phyloP scores from a whole-genome alignment of 192 early-diverging fungal species.

The Rhizoclosmatium globosum region DNA sequence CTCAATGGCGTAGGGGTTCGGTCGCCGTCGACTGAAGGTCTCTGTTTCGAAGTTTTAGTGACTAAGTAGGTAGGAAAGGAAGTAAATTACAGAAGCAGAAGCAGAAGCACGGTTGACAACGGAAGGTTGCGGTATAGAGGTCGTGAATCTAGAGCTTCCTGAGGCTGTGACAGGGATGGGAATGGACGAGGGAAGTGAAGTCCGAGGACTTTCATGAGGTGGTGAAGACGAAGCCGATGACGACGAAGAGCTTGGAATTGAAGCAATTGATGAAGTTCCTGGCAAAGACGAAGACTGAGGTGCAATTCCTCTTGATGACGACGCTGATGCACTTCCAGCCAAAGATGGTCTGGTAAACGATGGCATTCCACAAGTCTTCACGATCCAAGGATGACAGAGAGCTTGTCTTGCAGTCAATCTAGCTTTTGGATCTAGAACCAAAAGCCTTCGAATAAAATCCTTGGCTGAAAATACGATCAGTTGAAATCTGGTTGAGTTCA shows the following conservation, averaged over 20 bases:
- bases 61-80: no score
- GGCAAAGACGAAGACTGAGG: constrained; percentile 12
- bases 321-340: neutral
- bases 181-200: neutral
- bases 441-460: constrained; percentile 61
- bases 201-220: neutral
- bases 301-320: neutral
- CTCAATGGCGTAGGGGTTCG: neutral
- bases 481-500: neutral
- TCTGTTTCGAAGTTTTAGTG: neutral
- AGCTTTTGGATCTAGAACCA: constrained; percentile 62
- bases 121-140: no score
- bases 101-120: no score
- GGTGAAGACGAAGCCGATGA: no score
- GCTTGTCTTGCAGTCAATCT: constrained; percentile 58
- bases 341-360: neutral
- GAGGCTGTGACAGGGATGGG: neutral
- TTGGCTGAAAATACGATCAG: constrained; percentile 52
- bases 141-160: no score
- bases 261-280: neutral
- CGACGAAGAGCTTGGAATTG: no score
- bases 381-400: constrained; percentile 57
- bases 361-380: constrained; percentile 43
- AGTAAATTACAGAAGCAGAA: no score
- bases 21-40: neutral